Conservation (phyloP, 2,329 filamentous ascomycete genomes). For the Cercospora sesami region DNA sequence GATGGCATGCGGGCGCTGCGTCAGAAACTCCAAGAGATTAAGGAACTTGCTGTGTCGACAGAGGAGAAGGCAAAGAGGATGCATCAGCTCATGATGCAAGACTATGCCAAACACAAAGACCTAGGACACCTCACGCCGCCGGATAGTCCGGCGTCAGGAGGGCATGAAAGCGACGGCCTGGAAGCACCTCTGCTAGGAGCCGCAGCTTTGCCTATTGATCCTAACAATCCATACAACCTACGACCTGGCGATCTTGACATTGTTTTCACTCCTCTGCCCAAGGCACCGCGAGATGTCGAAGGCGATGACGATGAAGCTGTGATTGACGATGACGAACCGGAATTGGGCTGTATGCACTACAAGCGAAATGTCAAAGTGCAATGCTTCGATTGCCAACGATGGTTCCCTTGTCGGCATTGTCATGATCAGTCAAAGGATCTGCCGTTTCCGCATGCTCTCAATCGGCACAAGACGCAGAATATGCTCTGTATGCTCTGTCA, state of each 20-base stretch:
- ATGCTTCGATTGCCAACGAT: conserved; percentile 82
- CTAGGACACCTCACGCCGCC: conserved; percentile 13
- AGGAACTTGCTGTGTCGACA: conserved; percentile 45
- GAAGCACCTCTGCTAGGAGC: conserved; percentile 22
- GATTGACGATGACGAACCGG: conserved; percentile 40
- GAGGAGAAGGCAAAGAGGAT: conserved; percentile 53
- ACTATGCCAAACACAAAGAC: conserved; percentile 41
- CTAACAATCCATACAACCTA: conserved; percentile 41
- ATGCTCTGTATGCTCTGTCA: conserved; percentile 98
- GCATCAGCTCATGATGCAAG: conserved; percentile 52
- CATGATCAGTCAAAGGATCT: conserved; percentile 79
- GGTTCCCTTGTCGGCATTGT: conserved; percentile 95
- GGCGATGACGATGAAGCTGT: conserved; percentile 44
- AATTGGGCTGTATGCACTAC: conserved; percentile 86
- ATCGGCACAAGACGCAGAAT: conserved; percentile 80
- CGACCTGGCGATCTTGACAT: conserved; percentile 37
- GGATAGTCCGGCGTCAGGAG: conserved; percentile 11
- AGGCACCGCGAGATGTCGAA: conserved; percentile 37
- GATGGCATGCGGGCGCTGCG: conserved; percentile 53
- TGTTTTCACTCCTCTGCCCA: conserved; percentile 37
- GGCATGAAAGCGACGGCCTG: conserved; percentile 16
- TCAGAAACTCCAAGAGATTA: conserved; percentile 50
- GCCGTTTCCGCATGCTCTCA: conserved; percentile 54
- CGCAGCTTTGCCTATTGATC: conserved; percentile 31
- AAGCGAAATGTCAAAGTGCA: conserved; percentile 94